Conservation (phyloP, 257 asterid genomes). For the Jacaranda copaia region DNA sequence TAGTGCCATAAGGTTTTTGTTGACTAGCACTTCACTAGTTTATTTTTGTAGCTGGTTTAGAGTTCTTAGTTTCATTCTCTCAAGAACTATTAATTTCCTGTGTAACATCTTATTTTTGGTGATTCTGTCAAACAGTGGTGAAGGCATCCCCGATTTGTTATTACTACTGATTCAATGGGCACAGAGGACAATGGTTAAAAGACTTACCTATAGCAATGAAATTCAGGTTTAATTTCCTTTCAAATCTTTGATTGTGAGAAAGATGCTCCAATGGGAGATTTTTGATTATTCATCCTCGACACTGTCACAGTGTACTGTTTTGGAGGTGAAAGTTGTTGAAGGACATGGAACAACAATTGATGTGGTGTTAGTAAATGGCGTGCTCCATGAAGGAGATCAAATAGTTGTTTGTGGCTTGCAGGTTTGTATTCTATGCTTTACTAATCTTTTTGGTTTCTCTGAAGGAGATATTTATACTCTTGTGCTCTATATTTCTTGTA, state of each 20-base stretch:
- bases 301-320: constrained; percentile 87
- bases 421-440: constrained; percentile 48
- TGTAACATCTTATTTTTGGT: constrained; percentile 29
- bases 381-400: constrained; percentile 97
- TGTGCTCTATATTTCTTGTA: constrained; percentile 36
- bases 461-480: constrained; percentile 26
- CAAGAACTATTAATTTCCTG: constrained; percentile 13
- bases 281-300: constrained; percentile 36
- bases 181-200: constrained; percentile 80
- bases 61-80: neutral
- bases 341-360: constrained; percentile 99
- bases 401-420: constrained; percentile 97
- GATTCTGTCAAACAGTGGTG: constrained; percentile 69
- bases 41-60: constrained; percentile 26
- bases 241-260: constrained; percentile 26
- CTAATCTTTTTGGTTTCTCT: constrained; percentile 2
- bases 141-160: constrained; percentile 90
- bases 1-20: constrained; percentile 87
- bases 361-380: constrained; percentile 93
- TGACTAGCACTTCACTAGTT: constrained; percentile 29
- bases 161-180: constrained; percentile 89
- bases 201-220: constrained; percentile 84
- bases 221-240: constrained; percentile 70
- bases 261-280: neutral
- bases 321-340: constrained; percentile 98